Percentiles rank a stretch among this genome's conserved stretches.
phyloP scores from a whole-genome alignment of 2,329 filamentous ascomycete species.

The Botrytis fabae region DNA sequence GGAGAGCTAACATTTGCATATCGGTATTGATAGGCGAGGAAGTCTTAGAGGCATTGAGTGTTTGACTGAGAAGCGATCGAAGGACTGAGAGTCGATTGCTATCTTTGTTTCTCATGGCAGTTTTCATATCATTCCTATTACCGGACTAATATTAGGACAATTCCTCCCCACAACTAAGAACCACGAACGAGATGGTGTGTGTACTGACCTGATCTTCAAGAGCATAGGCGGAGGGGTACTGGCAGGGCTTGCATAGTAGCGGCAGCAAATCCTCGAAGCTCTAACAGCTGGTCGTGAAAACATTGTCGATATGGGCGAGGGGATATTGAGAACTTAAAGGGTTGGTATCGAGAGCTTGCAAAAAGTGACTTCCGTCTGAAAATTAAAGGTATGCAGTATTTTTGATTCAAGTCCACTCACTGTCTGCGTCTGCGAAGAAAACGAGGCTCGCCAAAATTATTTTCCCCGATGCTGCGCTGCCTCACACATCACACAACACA shows the following conservation, averaged over 20 bases:
- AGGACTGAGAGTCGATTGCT: slow-evolving; percentile 65
- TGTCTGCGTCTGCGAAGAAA: not conserved
- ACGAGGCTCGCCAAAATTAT: slow-evolving; percentile 16
- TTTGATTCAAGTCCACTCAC: slow-evolving; percentile 5
- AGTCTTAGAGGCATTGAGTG: slow-evolving; percentile 76
- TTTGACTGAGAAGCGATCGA: slow-evolving; percentile 66
- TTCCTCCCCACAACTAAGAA: not conserved
- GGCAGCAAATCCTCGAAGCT: slow-evolving; percentile 33
- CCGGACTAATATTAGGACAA: not conserved
- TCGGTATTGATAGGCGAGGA: slow-evolving; percentile 68
- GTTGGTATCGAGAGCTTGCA: not conserved
- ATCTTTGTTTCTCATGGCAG: slow-evolving; percentile 66
- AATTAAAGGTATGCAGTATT: not conserved
- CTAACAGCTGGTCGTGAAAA: slow-evolving; percentile 29
- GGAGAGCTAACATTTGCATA: slow-evolving; percentile 64
- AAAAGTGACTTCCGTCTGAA: not conserved
- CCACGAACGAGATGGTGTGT: not conserved
- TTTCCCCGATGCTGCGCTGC: not conserved
- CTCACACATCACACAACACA: slow-evolving; percentile 9
- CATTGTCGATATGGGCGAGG: slow-evolving; percentile 25
- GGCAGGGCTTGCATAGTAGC: slow-evolving; percentile 36
- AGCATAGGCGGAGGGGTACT: slow-evolving; percentile 41
- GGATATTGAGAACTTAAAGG: not conserved
- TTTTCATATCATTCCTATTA: slow-evolving; percentile 57
- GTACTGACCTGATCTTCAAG: slow-evolving; percentile 41